Base-by-base conservation (phyloP, 2,329 filamentous ascomycete species). In the Mariannaea sp. region DNA sequence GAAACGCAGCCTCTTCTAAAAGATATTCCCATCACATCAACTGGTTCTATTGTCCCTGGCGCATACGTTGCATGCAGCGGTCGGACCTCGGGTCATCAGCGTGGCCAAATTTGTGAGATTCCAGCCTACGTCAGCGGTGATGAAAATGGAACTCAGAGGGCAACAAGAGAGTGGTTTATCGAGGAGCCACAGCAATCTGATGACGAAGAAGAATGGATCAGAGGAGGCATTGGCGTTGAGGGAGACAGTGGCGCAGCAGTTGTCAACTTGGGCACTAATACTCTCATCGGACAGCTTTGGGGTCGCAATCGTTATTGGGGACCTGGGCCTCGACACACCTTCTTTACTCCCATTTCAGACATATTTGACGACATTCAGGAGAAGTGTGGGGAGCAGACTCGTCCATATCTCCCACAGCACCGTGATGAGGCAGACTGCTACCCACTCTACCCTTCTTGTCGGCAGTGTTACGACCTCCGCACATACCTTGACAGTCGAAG, bases 301-400 rank as follows among this genome's bases (percentile, higher is more conserved):
- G 75, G 75, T 1, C 66, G 75, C 12, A 77, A 77, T 57, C 69
- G 64, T 17, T 77, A 77, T 56, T 75, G 68, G 61, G 76, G 75
- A 0, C 55, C 71, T 0, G 76, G 76, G 0, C 73, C 73, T 2
- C 66, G 76, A 1, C 53, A 70, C 0, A 72, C 75, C 5, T 78
- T 67, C 62, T 78, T 78, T 60, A 77, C 75, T 4, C 75, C 75
- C 2, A 70, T 77, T 14, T 61, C 67, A 24, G 76, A 78, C 53
- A 67, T 78, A 12, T 72, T 78, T 17, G 75, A 78, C 32, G 75
- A 78, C 40, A 75, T 77, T 19, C 74, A 77, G 50, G 76, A 78
- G 57, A 71, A 70, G 43, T 77, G 74, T 42, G 72, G 69, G 2
- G 68, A 76, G 58, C 65, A 71, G 36, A 60, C 62, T 6, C 69